Percentiles rank a stretch among this genome's conserved stretches.
These are phyloP conservation scores for Eucalyptus victrix DNA, from an alignment of 345 rosid species.

Conservation along the genomic window DNA sequence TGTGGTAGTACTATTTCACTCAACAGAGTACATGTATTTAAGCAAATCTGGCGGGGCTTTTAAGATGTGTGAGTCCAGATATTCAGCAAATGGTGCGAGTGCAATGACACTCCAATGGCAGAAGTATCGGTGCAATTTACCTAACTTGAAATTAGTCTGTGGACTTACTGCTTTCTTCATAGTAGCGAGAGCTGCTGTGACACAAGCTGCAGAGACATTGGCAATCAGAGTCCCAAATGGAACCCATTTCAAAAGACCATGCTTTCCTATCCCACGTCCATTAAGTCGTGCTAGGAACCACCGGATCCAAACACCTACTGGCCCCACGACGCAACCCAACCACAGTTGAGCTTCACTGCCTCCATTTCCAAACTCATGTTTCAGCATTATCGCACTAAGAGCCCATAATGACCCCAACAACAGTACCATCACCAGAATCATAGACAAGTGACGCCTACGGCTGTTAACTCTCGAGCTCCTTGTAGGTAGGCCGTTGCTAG, in stretches of 20 bases:
- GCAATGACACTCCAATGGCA: too few relatives aligned
- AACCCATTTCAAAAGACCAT: constrained; percentile 51
- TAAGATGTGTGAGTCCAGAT: neutral
- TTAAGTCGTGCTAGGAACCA: constrained; percentile 84
- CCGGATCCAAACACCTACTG: constrained; percentile 91
- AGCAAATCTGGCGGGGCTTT: neutral
- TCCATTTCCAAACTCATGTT: constrained; percentile 33
- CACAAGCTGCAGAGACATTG: constrained; percentile 65
- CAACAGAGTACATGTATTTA: neutral
- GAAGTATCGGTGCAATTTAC: neutral
- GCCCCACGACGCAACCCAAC: constrained; percentile 72
- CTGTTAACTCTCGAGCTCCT: constrained; percentile 29
- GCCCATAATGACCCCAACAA: constrained; percentile 31
- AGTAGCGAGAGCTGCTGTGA: constrained; percentile 68
- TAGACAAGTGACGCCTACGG: constrained; percentile 22
- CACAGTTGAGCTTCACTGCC: constrained; percentile 52
- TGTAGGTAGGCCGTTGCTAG: neutral
- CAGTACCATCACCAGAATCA: constrained; percentile 23
- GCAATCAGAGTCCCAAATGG: constrained; percentile 82
- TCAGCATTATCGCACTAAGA: constrained; percentile 28
- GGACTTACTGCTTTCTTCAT: constrained; percentile 42
- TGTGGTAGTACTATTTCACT: neutral
- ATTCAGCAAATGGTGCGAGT: neutral
- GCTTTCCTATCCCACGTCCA: constrained; percentile 71
- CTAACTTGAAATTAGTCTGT: neutral